Evolutionary conservation across 2,329 filamentous ascomycete genomes (phyloP), one percentile per base, ranked within the genome.

Genomic region (Pseudocercospora macadamiae): DNA sequence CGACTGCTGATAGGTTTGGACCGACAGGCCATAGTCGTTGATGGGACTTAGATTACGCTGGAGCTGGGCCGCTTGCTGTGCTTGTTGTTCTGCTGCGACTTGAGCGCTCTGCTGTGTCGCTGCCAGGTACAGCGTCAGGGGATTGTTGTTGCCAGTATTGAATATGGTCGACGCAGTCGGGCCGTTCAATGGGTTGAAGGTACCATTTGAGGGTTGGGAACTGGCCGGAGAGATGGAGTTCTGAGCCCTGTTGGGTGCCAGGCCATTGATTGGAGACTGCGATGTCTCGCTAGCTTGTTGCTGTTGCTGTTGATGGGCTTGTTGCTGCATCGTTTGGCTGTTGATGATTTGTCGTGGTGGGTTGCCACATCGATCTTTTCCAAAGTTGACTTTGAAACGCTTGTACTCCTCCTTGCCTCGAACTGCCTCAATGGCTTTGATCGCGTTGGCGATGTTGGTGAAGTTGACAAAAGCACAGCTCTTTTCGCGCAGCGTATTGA

Each of bases 381-480:
- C 95, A 74, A 99, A 99, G 81, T 99, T 99, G 75, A 99, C 93
- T 84, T 99, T 99, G 86, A 99, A 99, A 70, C 95, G 87, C 77
- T 88, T 91, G 83, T 99, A 99, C 72, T 99, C 95, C 42, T 97
- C 95, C 73, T 93, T 92, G 71, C 92, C 90, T 58, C 95, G 87
- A 65, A 99, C 87, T 19, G 93, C 95, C 77, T 99, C 95, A 65
- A 99, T 99, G 1, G 95, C 95, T 81, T 99, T 99, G 82, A 99
- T 99, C 51, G 95, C 95, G 70, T 99, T 99, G 73, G 95, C 95
- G 73, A 99, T 99, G 79, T 99, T 99, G 73, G 95, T 99, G 76
- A 99, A 99, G 80, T 99, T 99, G 75, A 99, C 95, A 74, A 99
- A 99, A 0, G 95, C 95, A 75, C 95, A 99, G 80, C 93, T 97